Base-by-base conservation (phyloP, 768 basidiomycete species). In the Tulasnella sp. region DNA sequence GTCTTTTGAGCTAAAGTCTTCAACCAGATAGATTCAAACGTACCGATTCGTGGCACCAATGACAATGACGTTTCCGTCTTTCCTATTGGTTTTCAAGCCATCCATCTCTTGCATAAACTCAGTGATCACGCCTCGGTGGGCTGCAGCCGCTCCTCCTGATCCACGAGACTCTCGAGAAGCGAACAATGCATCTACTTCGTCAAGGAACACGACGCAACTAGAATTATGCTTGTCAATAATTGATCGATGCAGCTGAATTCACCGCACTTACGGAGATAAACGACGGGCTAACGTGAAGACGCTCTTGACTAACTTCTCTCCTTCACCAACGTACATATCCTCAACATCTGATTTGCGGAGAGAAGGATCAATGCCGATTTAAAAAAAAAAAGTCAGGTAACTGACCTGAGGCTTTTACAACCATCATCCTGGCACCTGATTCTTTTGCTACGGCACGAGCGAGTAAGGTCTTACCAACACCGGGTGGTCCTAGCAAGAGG, bases 81-180 rank as follows among this genome's bases (percentile, higher is more conserved):
- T 83, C 56, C 74, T 75, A 25, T 79, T 81, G 7, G 83, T 76
- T 62, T 79, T 83, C 53, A 96, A 67, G 2, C 91, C 91, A 59
- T 96, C 91, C 90, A 96, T 93, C 63, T 93, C 89, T 61, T 67
- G 65, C 86, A 91, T 89, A 64, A 89, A 89, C 64, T 91, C 85
- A 8, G 87, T 90, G 62, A 87, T 83, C 45, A 92, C 78, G 39
- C 87, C 83, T 34, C 89, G 73, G 59, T 93, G 89, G 4, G 88
- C 87, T 59, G 83, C 74, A 22, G 49, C 49, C 10, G 78, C 78
- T 48, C 88, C 79, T 7, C 83, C 85, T 34, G 79, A 79, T 46
- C 85, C 83, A 9, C 82, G 74, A 13, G 85, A 81, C 60, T 78
- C 73, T 19, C 91, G 80, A 37, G 89, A 86, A 34, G 87, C 85